Evolutionary conservation across 805 yeast genomes (phyloP).

Genomic region (Naumovozyma baii): DNA sequence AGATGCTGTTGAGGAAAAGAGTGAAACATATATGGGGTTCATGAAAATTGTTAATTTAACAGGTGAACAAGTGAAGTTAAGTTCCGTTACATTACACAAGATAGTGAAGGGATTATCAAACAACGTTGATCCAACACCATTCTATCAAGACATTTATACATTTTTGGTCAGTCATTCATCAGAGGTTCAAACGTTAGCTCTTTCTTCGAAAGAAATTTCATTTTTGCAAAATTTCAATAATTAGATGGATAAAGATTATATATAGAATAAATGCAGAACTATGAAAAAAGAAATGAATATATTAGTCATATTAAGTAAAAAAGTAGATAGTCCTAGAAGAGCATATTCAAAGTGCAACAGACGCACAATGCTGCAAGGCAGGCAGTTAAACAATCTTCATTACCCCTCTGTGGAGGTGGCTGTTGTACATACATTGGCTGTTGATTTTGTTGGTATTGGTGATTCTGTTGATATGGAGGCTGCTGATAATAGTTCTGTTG

Average conservation of each 20-base stretch:
- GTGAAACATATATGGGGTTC: slow-evolving; percentile 78
- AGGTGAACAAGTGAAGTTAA: slow-evolving; percentile 12
- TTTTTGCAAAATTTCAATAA: slow-evolving; percentile 22
- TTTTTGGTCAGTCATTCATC: slow-evolving; percentile 19
- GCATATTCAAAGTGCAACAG: slow-evolving; percentile 42
- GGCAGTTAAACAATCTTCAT: slow-evolving; percentile 37
- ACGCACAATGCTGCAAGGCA: slow-evolving; percentile 44
- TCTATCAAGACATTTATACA: slow-evolving; percentile 23
- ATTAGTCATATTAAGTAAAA: no score
- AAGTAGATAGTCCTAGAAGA: slow-evolving; percentile 24
- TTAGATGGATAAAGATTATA: no score
- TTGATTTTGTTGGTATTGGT: slow-evolving; percentile 35
- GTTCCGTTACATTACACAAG: slow-evolving; percentile 17
- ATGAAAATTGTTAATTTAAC: slow-evolving; percentile 44
- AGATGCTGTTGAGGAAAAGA: slow-evolving; percentile 81
- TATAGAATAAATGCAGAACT: no score
- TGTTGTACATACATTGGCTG: slow-evolving; percentile 44
- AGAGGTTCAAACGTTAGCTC: slow-evolving; percentile 14
- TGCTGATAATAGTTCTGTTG: slow-evolving; percentile 12
- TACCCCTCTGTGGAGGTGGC: slow-evolving; percentile 28
- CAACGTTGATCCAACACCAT: slow-evolving; percentile 23
- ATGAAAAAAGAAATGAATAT: no score
- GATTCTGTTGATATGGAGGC: slow-evolving; percentile 28
- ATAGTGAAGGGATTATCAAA: slow-evolving; percentile 21
- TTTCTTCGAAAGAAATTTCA: slow-evolving; percentile 16